phyloP scores from a whole-genome alignment of 2,329 filamentous ascomycete species.

The Fusarium humuli region DNA sequence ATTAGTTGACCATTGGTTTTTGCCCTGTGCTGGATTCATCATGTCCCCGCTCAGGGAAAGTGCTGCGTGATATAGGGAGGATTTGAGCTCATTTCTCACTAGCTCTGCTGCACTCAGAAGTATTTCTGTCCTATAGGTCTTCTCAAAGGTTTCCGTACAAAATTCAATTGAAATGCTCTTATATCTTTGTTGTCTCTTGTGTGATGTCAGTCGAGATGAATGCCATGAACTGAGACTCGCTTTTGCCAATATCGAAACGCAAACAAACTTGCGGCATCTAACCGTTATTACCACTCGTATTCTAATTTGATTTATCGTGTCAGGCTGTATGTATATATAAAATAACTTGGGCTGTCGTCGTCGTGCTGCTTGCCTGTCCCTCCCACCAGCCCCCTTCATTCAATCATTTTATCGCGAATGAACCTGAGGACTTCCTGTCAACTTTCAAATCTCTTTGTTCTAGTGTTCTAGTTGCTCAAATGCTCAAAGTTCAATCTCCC shows the following conservation, averaged over 20 bases:
- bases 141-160: conserved; percentile 48
- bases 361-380: background rate
- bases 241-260: too few relatives aligned
- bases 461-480: background rate
- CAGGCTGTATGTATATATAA: too few relatives aligned
- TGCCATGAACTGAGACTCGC: too few relatives aligned
- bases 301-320: background rate
- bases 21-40: conserved; percentile 37
- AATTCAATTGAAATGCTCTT: conserved; percentile 48
- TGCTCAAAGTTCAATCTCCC: background rate
- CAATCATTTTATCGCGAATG: background rate
- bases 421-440: too few relatives aligned
- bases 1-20: conserved; percentile 50
- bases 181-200: background rate
- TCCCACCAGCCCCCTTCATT: background rate
- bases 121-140: conserved; percentile 49
- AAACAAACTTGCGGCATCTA: background rate
- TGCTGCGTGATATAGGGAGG: conserved; percentile 33
- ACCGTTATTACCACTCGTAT: background rate
- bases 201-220: conserved; percentile 5
- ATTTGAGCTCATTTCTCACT: conserved; percentile 43
- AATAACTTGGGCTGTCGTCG: too few relatives aligned
- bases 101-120: conserved; percentile 44
- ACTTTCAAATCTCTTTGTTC: background rate
- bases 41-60: conserved; percentile 29